phyloP scores from a whole-genome alignment of 164 flowering plant species.

The Piper longum region DNA sequence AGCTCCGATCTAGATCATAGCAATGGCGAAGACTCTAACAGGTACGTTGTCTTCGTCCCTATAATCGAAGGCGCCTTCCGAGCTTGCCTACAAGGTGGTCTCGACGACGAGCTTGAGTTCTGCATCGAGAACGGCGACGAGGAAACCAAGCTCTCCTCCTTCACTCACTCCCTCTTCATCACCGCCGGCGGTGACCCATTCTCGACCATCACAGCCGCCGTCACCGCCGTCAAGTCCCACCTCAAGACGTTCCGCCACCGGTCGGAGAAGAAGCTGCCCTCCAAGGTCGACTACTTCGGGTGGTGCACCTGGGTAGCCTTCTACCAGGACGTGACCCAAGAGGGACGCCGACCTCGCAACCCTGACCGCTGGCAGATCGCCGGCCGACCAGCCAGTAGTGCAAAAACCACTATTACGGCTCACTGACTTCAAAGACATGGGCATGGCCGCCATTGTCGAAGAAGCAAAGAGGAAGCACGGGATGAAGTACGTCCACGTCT shows the following conservation, averaged over 20 bases:
- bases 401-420: slow-evolving; percentile 30
- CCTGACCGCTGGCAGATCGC: slow-evolving; percentile 51
- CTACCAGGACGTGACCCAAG: slow-evolving; percentile 61
- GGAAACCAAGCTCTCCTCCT: slow-evolving; percentile 42
- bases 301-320: slow-evolving; percentile 99
- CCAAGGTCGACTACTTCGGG: slow-evolving; percentile 73
- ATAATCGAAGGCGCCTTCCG: slow-evolving; percentile 68
- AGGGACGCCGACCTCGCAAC: slow-evolving; percentile 67
- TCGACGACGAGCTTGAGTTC: slow-evolving; percentile 54
- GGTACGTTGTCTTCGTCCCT: slow-evolving; percentile 78
- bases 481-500: slow-evolving; percentile 70
- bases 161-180: slow-evolving; percentile 48
- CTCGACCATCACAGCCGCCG: slow-evolving; percentile 40
- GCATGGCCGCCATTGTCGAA: slow-evolving; percentile 53
- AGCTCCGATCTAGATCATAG: slow-evolving; percentile 31
- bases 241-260: slow-evolving; percentile 62
- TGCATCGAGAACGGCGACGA: slow-evolving; percentile 85
- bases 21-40: slow-evolving; percentile 16
- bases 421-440: slow-evolving; percentile 61
- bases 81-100: slow-evolving; percentile 65
- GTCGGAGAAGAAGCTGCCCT: slow-evolving; percentile 74
- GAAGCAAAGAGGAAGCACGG: slow-evolving; percentile 66
- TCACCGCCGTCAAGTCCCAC: slow-evolving; percentile 47
- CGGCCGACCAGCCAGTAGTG: slow-evolving; percentile 19
- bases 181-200: slow-evolving; percentile 70